Evolutionary conservation across 2,329 filamentous ascomycete genomes (phyloP), one percentile per base, ranked within the genome.

Genomic region (Diplodia seriata): DNA sequence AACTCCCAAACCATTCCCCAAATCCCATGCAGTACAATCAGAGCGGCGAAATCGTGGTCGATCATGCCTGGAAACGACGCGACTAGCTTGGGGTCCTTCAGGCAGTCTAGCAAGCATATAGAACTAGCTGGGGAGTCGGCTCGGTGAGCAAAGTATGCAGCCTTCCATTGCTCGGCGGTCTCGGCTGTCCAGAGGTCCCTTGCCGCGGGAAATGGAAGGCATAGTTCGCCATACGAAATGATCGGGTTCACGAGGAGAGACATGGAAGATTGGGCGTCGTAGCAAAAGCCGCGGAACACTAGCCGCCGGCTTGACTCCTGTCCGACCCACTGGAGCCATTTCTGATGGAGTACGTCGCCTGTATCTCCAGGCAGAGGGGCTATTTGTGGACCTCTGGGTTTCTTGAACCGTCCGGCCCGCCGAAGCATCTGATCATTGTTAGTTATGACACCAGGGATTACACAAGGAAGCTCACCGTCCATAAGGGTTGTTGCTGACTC

Each of bases 291-390:
- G 73, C 90, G 87, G 69, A 90, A 88, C 3, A 87, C 86, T 2
- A 93, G 84, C 79, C 89, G 84, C 74, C 91, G 90, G 79, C 87
- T 90, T 3, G 86, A 88, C 73, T 92, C 90, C 69, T 86, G 81
- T 56, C 86, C 82, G 15, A 86, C 83, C 90, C 90, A 92, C 29
- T 78, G 77, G 67, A 79, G 82, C 90, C 90, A 92, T 72, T 91
- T 91, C 3, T 81, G 78, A 68, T 90, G 84, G 0, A 93, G 78
- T 2, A 78, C 78, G 20, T 85, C 76, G 1, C 85, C 87, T 26
- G 85, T 80, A 67, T 91, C 89, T 1, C 84, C 82, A 0, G 82
- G 73, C n/a, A 78, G 74, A 1, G 87, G 84, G 0, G 79, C 74
- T 15, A 90, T 82, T 2, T 80, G 75, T 1, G 84, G 81, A 73